Base-by-base conservation (phyloP, 2,329 filamentous ascomycete genomes). In the Pseudogymnoascus sp. region DNA sequence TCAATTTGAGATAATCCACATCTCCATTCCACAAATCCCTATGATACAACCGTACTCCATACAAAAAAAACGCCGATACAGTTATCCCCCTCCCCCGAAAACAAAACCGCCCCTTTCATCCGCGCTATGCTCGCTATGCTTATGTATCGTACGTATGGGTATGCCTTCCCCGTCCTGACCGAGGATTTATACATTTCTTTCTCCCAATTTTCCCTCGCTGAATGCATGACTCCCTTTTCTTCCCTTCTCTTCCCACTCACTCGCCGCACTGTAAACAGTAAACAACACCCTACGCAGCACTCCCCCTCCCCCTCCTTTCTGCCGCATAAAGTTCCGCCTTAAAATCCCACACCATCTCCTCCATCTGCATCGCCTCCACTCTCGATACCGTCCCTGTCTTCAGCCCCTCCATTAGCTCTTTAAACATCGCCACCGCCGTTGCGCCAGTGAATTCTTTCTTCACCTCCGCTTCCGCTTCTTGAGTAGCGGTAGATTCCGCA, bases 331-430 rank as follows among this genome's bases (percentile, higher is more conserved):
- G 80, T 72, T 89, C 85, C 66, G 83, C 81, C 73, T 89, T 87
- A 66, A 93, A 84, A 72, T 93, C 88, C 77, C 92, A 90, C 71
- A 94, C 80, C 68, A 91, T 77, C 71, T 92, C 88, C 70, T 94
- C 90, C 67, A 94, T 80, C 71, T 87, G 81, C 64, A 86, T 81
- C 61, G 91, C 83, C 64, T 90, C 85, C 9, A 83, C 79, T 9
- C 84, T 80, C 14, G 84, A 84, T 42, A 95, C 75, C 14, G 82
- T 78, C 22, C 85, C 79, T 28, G 75, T 76, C 61, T 80, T 82
- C 63, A 92, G 78, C 66, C 85, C 80, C 19, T 79, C 78, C 23
- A 94, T 73, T 0, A 88, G 78, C 19, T 75, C 77, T 65, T 76
- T 79, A 45, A 88, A 78, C 38, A 80, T 77, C 64, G 73, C 73